These are phyloP conservation scores for Schizosaccharomyces octosporus DNA, from an alignment of 805 yeast species.

Conservation along the genomic window DNA sequence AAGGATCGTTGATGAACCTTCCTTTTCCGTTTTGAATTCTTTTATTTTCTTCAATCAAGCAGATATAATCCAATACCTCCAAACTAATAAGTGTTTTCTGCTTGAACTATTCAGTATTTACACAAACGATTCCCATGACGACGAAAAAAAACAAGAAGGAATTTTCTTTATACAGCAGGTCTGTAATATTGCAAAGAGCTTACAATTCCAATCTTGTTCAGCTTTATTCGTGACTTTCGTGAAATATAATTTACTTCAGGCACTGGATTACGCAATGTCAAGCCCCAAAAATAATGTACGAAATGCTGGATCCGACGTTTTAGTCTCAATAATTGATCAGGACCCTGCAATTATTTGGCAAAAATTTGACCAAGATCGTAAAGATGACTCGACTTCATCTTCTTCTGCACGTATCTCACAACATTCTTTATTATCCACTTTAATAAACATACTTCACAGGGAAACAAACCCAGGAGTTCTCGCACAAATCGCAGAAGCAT, in stretches of 20 bases:
- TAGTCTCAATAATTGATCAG: slow-evolving; percentile 61
- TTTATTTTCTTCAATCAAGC: slow-evolving; percentile 46
- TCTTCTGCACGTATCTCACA: neutral
- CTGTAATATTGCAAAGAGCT: slow-evolving; percentile 43
- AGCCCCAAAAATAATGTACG: slow-evolving; percentile 25
- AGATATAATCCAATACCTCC: slow-evolving; percentile 35
- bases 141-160: slow-evolving; percentile 30
- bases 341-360: slow-evolving; percentile 23
- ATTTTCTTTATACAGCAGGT: slow-evolving; percentile 60
- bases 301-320: slow-evolving; percentile 53
- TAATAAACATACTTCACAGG: slow-evolving; percentile 34
- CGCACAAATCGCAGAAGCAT: slow-evolving; percentile 64
- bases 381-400: neutral
- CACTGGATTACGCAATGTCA: slow-evolving; percentile 46
- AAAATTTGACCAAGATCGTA: neutral
- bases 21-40: slow-evolving; percentile 39
- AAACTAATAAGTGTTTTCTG: slow-evolving; percentile 27
- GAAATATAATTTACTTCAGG: slow-evolving; percentile 40
- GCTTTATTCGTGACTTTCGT: slow-evolving; percentile 41
- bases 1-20: slow-evolving; percentile 56
- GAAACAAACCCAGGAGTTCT: slow-evolving; percentile 50
- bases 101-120: slow-evolving; percentile 36
- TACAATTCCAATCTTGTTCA: slow-evolving; percentile 35
- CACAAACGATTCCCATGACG: slow-evolving; percentile 3
- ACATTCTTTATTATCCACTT: slow-evolving; percentile 7